Base-by-base conservation (phyloP, 164 flowering plant species). In the Santalum album region DNA sequence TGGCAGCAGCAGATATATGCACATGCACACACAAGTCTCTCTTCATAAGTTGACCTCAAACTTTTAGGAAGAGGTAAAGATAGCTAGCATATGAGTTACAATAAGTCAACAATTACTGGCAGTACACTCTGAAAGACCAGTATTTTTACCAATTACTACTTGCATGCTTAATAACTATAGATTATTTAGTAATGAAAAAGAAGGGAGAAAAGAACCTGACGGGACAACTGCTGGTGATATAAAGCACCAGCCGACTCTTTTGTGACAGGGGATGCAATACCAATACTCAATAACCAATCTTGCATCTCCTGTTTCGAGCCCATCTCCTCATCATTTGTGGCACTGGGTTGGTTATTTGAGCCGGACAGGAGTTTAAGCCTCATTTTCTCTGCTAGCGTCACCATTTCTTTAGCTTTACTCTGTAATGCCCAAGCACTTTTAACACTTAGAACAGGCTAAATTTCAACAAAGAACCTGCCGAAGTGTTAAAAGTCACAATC, bases 401-500 rank as follows among this genome's bases (percentile, higher is more conserved):
- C 96, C 99, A 92, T 92, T 72, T 92, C 99, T 70, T 89, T 89
- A 46, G 99, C 99, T 55, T 89, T 92, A 59, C 84, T 78, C 98
- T 89, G 81, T 54, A 59, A 64, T 55, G 24, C n/a, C 11, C 44
- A 11, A 21, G 35, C 11, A 46, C 23, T 53, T 61, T 29, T 29
- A 52, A 54, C 9, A 3, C 40, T 1, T 12, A 52, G 25, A 60
- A 25, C 38, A 38, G 39, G 35, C 32, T 55, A 48, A 40, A 23
- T 38, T 11, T 29, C 27, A 40, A 14, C 16, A 29, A 5, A 49
- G 42, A 64, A 32, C 47, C 40, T 21, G 45, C 25, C n/a, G 21
- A 52, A 34, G 23, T 1, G 23, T 21, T 34, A 15, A 16, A 21
- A 54, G 5, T 48, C 16, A 4, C 22, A 23, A 48, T 48, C 22